Percentiles rank a stretch among this genome's conserved stretches.
Evolutionary conservation across 768 basidiomycete species (phyloP).

Genomic region (Tricholoma sp.): DNA sequence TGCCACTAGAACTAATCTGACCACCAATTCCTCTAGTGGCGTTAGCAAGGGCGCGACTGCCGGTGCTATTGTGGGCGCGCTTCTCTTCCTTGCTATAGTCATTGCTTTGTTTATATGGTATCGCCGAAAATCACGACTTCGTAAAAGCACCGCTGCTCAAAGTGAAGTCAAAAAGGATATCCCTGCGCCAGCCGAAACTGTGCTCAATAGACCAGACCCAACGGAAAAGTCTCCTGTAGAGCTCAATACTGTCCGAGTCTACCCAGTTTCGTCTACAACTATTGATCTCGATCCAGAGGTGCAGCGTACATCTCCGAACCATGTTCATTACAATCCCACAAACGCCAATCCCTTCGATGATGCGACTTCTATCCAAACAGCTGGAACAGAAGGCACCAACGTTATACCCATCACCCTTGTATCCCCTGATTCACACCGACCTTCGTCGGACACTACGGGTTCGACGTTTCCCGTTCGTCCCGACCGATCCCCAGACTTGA

Average conservation of each 20-base stretch:
- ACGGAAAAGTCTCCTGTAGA: conserved; percentile 51
- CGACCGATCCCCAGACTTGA: conserved; percentile 52
- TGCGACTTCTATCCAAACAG: conserved; percentile 74
- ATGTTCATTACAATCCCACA: conserved; percentile 24
- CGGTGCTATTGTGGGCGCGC: conserved; percentile 62
- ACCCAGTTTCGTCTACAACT: conserved; percentile 42
- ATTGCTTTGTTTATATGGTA: conserved; percentile 57
- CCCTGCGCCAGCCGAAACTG: conserved; percentile 71
- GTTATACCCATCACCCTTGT: conserved; percentile 86
- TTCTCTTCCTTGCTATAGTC: conserved; percentile 54
- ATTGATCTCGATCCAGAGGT: conserved; percentile 59
- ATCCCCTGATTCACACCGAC: conserved; percentile 44
- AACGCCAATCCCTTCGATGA: conserved; percentile 74
- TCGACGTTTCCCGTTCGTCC: conserved; percentile 52
- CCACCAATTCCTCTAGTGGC: conserved; percentile 28
- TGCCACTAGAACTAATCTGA: conserved; percentile 24
- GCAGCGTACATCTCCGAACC: conserved; percentile 27
- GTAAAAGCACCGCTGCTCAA: conserved; percentile 25
- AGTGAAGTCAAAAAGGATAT: conserved; percentile 49
- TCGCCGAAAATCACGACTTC: conserved; percentile 49
- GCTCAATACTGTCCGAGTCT: conserved; percentile 42
- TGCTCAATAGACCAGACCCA: conserved; percentile 80
- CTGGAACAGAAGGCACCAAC: conserved; percentile 75
- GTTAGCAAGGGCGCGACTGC: conserved; percentile 69
- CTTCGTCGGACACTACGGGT: conserved; percentile 26